A percentile compares a stretch with the other conserved stretches of the same genome.
These are phyloP conservation scores for Pseudozyma pruni DNA, from an alignment of 1,284 basidiomycete genomes.

Conservation along the genomic window DNA sequence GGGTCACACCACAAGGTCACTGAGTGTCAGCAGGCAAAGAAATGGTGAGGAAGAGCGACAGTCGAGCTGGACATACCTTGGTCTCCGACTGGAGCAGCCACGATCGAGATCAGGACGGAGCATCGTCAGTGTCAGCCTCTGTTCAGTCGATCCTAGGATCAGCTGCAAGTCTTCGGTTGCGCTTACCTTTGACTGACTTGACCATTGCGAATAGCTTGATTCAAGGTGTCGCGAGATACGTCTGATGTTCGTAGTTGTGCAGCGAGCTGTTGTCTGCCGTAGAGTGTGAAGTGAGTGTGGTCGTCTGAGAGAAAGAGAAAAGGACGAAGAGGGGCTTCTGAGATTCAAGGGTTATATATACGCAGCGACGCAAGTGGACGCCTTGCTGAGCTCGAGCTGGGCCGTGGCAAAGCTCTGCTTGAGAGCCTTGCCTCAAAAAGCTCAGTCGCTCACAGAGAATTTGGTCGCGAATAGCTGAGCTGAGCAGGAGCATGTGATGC, in stretches of 20 bases:
- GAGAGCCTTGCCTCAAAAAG: no score
- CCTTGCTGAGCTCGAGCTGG: not conserved
- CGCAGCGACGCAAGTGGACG: conserved; percentile 12
- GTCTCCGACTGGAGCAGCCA: conserved; percentile 15
- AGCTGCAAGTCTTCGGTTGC: no score
- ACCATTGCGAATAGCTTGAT: no score
- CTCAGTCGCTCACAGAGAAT: not conserved
- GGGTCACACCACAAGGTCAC: no score
- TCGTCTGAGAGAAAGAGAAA: not conserved
- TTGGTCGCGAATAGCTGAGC: no score
- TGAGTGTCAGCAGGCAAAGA: no score
- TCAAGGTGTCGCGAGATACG: no score
- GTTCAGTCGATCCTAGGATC: no score
- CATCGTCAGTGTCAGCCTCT: not conserved
- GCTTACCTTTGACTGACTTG: conserved; percentile 15
- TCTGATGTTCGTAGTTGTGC: not conserved
- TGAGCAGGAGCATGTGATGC: no score
- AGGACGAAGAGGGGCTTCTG: not conserved
- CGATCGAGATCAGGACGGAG: not conserved
- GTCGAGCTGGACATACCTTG: conserved; percentile 6
- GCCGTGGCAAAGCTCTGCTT: no score
- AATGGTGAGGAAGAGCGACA: not conserved
- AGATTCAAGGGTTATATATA: no score
- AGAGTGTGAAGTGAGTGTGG: not conserved
- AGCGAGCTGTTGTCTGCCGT: not conserved